Conservation (phyloP, 2,329 filamentous ascomycete genomes). For the Coniochaeta hoffmannii region DNA sequence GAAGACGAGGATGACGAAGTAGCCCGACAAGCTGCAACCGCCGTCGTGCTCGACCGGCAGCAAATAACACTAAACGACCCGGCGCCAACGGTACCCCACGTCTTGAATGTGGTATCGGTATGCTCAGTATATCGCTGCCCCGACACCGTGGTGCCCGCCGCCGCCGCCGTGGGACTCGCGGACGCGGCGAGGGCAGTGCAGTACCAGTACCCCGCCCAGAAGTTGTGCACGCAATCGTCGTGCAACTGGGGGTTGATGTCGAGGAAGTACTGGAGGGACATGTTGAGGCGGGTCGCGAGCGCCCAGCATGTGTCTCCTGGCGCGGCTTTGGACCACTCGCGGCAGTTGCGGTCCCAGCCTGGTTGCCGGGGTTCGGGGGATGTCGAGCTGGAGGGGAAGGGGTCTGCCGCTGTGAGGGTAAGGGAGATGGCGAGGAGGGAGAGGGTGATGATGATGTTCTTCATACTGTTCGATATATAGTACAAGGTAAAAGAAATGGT, state of each 20-base stretch:
- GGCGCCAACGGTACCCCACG: no score
- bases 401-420: background rate
- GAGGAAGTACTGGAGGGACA: background rate
- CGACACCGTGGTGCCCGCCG: no score
- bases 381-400: background rate
- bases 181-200: no score
- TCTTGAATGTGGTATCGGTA: no score
- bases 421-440: background rate
- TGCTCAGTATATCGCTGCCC: no score
- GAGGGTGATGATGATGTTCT: background rate
- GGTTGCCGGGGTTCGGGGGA: background rate
- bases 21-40: no score
- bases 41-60: no score
- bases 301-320: background rate
- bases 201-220: conserved; percentile 1
- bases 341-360: background rate
- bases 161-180: no score
- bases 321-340: background rate
- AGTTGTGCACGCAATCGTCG: background rate
- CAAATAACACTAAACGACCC: no score
- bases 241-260: background rate
- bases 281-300: background rate
- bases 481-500: background rate
- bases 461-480: background rate
- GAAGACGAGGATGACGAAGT: no score